Percentiles rank a stretch among this genome's conserved stretches.
phyloP scores from a whole-genome alignment of 1,284 basidiomycete species.

The Omphalotus olearius region DNA sequence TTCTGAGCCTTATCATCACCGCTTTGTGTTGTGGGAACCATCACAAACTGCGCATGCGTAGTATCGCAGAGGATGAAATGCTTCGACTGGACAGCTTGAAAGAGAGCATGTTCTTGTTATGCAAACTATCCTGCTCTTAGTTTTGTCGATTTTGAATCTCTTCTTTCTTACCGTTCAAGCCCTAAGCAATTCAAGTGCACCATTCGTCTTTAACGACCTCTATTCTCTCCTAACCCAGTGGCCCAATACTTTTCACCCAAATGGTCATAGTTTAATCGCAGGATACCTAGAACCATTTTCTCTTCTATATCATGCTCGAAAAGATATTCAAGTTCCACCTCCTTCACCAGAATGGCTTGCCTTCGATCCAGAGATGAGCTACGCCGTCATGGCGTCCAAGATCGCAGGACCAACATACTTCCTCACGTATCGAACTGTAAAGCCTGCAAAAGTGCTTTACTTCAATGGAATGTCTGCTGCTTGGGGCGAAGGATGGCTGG shows the following conservation, averaged over 20 bases:
- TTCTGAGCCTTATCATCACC: no score
- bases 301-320: constrained; percentile 19
- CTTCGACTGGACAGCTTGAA: no score
- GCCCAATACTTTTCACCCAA: constrained; percentile 14
- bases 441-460: constrained; percentile 13
- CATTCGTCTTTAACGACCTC: constrained; percentile 20
- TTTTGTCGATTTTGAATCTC: no score
- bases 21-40: no score
- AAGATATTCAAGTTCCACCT: constrained; percentile 14
- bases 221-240: constrained; percentile 19
- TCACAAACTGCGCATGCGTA: no score
- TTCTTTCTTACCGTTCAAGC: no score
- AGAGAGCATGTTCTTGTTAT: no score
- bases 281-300: constrained; percentile 16
- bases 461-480: constrained; percentile 20
- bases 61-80: no score
- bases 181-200: constrained; percentile 12
- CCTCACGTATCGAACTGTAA: constrained; percentile 17
- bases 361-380: constrained; percentile 19
- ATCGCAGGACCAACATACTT: constrained; percentile 16
- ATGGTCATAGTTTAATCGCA: constrained; percentile 20
- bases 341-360: constrained; percentile 22
- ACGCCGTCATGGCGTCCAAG: constrained; percentile 18
- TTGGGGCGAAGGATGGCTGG: constrained; percentile 19
- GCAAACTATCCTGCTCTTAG: no score